These are phyloP conservation scores for Amphichorda felina DNA, from an alignment of 2,329 filamentous ascomycete genomes.

Conservation along the genomic window DNA sequence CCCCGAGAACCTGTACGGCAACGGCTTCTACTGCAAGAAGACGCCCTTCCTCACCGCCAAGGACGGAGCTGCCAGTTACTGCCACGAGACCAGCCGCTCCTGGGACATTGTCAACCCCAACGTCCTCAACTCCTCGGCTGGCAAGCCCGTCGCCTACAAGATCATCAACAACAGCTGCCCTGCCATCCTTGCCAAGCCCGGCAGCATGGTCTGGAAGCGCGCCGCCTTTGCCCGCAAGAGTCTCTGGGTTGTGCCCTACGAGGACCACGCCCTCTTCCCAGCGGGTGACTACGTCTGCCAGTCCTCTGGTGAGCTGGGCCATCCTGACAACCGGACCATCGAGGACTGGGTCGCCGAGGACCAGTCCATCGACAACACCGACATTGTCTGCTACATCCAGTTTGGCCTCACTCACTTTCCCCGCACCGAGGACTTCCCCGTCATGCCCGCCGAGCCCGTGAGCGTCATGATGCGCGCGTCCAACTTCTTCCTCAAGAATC, in stretches of 20 bases:
- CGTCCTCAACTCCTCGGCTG: slow-evolving; percentile 74
- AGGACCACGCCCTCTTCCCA: slow-evolving; percentile 71
- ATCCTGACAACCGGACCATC: no score
- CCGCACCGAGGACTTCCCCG: slow-evolving; percentile 77
- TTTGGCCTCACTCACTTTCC: slow-evolving; percentile 90
- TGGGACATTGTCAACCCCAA: slow-evolving; percentile 87
- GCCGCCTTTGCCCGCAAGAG: slow-evolving; percentile 59
- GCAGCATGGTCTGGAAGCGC: slow-evolving; percentile 73
- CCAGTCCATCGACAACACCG: slow-evolving; percentile 63
- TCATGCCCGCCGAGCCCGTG: slow-evolving; percentile 86
- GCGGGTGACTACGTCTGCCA: slow-evolving; percentile 82
- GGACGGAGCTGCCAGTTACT: slow-evolving; percentile 60
- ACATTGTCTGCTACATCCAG: slow-evolving; percentile 87
- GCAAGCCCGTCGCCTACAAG: slow-evolving; percentile 80
- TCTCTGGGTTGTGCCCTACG: slow-evolving; percentile 36
- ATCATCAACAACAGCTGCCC: slow-evolving; percentile 80
- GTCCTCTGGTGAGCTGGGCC: slow-evolving; percentile 64
- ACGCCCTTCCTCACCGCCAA: slow-evolving; percentile 69
- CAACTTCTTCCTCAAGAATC: slow-evolving; percentile 75
- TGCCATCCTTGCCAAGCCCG: slow-evolving; percentile 67
- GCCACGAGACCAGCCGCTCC: slow-evolving; percentile 70
- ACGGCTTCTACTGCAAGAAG: slow-evolving; percentile 79
- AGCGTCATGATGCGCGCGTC: slow-evolving; percentile 65
- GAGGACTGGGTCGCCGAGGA: slow-evolving; percentile 67
- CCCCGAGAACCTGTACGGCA: slow-evolving; percentile 75